Evolutionary conservation across 2,329 filamentous ascomycete genomes (phyloP).

Genomic region (Paraconiothyrium brasiliense): DNA sequence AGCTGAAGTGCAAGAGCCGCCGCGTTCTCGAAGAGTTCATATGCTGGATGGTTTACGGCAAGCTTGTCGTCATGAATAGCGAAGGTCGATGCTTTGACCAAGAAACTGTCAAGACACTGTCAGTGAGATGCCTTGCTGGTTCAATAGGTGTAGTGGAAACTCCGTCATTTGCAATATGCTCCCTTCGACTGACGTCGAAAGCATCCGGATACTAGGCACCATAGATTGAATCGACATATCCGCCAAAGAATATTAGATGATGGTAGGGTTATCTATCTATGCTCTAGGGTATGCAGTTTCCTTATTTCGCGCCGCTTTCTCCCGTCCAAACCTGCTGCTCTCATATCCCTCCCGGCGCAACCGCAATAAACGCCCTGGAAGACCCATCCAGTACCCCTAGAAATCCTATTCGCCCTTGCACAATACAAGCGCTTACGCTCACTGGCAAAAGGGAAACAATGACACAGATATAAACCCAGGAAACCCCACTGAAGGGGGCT

Average conservation of each 20-base stretch:
- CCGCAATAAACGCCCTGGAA: conserved; percentile 1
- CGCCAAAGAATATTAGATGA: conserved; percentile 1
- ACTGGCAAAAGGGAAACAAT: conserved; percentile 8
- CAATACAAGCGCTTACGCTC: conserved; percentile 12
- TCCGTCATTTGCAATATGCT: conserved; percentile 9
- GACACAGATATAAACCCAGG: conserved; percentile 1
- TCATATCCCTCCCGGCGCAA: not conserved
- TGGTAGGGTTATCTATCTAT: conserved; percentile 24
- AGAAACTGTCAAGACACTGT: not conserved
- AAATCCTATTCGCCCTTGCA: not conserved
- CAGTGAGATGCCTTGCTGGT: not conserved
- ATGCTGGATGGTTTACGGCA: not conserved
- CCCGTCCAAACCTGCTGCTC: not conserved
- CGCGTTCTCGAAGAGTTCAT: conserved; percentile 7
- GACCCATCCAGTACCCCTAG: not conserved
- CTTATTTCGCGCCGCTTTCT: not conserved
- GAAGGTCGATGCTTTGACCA: conserved; percentile 5
- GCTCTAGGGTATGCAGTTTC: conserved; percentile 29
- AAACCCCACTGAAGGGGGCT: conserved; percentile 8
- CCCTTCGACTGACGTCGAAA: conserved; percentile 1
- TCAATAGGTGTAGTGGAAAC: not conserved
- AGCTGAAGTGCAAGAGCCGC: conserved; percentile 6
- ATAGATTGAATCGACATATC: not conserved
- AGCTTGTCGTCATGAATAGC: conserved; percentile 5
- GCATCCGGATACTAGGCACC: not conserved